Evolutionary conservation across 2,329 filamentous ascomycete genomes (phyloP), one percentile per base, ranked within the genome.

Genomic region (Fusarium luffae): DNA sequence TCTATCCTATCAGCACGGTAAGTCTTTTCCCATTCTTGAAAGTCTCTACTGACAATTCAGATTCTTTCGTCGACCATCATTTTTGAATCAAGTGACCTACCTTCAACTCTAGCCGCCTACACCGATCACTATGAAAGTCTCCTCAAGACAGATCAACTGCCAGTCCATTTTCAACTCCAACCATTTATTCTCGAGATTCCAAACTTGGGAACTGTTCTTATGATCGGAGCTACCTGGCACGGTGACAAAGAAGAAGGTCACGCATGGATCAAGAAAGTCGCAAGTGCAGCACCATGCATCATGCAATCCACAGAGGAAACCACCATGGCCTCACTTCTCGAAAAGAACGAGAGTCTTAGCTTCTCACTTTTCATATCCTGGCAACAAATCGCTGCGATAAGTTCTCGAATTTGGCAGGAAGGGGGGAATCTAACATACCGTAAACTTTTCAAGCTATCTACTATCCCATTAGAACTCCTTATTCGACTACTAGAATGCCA

Each of bases 1-100:
- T 50, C 0, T 62, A 59, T 3, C 59, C 68, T 0, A 1, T 66
- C 1, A 7, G 7, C 3, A 50, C 59, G 28, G 67, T 66, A 30
- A 0, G 25, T 7, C 12, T 0, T 7, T 3, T 1, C 0, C 5
- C 5, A 8, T 3, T 0, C 3, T 2, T 13, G 1, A 10, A 1
- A 4, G 1, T 5, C 0, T 0, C 0, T 9, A 0, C 60, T 65
- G 3, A 66, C 6, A 0, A 1, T 0, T 0, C 2, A 66, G 62
- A 34, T 66, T 3, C 49, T 66, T 0, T 46, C 12, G 0, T 50
- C 49, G 0, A 66, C 42, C 2, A 52, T 66, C 0, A 1, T 66
- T 1, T 66, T 47, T 3, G 56, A 66, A 2, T 66, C 62, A 4
- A 61, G 50, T 5, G 10, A 66, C 4, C 3, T 66, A 9, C 10